Conservation (phyloP, 495 filamentous ascomycete genomes). For the Haplographium delicatum region DNA sequence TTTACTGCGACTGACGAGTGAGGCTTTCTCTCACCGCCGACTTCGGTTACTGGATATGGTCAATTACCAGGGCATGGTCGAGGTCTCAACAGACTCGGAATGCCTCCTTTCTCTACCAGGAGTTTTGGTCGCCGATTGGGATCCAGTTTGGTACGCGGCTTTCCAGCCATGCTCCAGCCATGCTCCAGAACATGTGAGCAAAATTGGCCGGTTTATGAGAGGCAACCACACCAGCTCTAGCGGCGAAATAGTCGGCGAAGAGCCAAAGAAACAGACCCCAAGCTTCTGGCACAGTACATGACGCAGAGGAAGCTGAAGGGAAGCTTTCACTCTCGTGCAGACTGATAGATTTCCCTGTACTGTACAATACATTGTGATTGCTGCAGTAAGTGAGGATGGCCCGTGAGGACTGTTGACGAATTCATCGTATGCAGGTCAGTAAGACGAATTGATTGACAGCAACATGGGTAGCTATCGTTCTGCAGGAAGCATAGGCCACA, state of each 20-base stretch:
- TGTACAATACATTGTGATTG: no score
- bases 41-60: conserved; percentile 4
- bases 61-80: neutral
- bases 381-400: no score
- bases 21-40: conserved; percentile 13
- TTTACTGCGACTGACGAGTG: conserved; percentile 11
- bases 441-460: conserved; percentile 14
- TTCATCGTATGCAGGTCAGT: conserved; percentile 23
- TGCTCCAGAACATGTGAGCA: no score
- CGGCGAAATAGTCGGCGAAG: no score
- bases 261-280: neutral
- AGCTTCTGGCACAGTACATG: neutral
- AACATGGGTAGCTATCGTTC: conserved; percentile 19
- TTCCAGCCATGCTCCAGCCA: no score
- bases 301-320: conserved; percentile 5
- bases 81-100: neutral
- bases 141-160: no score
- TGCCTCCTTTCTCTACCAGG: neutral
- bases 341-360: no score
- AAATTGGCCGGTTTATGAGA: no score
- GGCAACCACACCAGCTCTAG: no score
- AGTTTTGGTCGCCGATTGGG: no score
- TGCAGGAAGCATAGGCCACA: conserved; percentile 20
- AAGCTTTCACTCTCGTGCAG: no score
- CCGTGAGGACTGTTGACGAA: conserved; percentile 10